Conservation (phyloP, 257 asterid species). For the Petunia secreta region DNA sequence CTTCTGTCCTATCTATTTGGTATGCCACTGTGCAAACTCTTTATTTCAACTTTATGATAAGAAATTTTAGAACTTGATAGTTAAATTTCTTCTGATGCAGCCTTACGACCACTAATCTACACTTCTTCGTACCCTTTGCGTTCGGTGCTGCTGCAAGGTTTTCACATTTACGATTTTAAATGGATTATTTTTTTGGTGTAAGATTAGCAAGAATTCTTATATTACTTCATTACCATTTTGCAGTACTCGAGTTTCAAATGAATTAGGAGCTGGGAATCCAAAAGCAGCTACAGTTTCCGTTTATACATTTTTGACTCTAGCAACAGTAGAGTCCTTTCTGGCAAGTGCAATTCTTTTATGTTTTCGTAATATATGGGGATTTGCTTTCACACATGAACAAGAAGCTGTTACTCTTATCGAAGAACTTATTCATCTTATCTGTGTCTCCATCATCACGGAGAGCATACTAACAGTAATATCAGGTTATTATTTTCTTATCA, state of each 20-base stretch:
- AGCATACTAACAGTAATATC: constrained; percentile 65
- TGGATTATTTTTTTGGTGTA: background rate
- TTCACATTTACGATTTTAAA: background rate
- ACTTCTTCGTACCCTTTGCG: constrained; percentile 61
- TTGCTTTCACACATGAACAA: constrained; percentile 57
- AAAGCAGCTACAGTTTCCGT: constrained; percentile 50
- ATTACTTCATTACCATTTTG: constrained; percentile 4
- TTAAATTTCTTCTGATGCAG: constrained; percentile 41
- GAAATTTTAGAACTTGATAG: background rate
- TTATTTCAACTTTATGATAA: background rate
- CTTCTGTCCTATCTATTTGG: constrained; percentile 78
- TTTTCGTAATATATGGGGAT: constrained; percentile 57
- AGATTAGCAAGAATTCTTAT: background rate
- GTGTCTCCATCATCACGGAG: constrained; percentile 55
- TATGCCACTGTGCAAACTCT: constrained; percentile 18
- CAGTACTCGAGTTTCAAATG: constrained; percentile 55
- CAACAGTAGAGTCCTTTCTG: constrained; percentile 47
- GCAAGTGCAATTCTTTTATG: constrained; percentile 45
- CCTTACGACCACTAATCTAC: constrained; percentile 56
- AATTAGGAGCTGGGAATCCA: constrained; percentile 43
- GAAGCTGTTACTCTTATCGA: constrained; percentile 52
- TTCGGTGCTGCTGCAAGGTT: constrained; percentile 80
- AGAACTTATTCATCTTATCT: constrained; percentile 60
- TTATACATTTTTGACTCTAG: constrained; percentile 41
- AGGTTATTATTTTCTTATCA: constrained; percentile 35